These are phyloP conservation scores for Oryza rufipogon DNA, from an alignment of 176 grass and related monocot species.

Conservation along the genomic window DNA sequence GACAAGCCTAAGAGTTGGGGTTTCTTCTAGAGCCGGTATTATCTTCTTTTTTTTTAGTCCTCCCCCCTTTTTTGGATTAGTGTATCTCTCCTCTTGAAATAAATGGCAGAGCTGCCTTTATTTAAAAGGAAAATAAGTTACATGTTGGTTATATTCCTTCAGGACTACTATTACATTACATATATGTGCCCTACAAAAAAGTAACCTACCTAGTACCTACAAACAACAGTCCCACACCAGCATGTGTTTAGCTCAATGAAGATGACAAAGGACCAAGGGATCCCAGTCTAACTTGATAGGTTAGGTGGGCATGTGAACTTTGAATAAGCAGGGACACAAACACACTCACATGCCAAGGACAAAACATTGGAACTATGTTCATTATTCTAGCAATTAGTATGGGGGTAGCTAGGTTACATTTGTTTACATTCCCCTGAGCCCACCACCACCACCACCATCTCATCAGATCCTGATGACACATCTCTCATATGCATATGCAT, in stretches of 20 bases:
- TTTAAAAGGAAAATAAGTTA: no score
- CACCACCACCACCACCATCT: neutral
- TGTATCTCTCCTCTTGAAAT: no score
- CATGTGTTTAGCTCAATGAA: neutral
- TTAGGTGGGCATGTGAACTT: slow-evolving; percentile 43
- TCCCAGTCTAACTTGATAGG: neutral
- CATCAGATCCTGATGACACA: slow-evolving; percentile 1
- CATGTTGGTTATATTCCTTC: no score
- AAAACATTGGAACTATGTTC: slow-evolving; percentile 15
- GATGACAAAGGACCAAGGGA: neutral
- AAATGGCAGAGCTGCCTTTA: no score
- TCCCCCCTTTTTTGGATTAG: no score
- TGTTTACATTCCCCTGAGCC: neutral
- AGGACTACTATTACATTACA: neutral
- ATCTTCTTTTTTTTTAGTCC: no score
- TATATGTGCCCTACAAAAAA: neutral
- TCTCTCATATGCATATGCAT: slow-evolving; percentile 30
- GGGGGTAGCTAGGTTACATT: slow-evolving; percentile 11
- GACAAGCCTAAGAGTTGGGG: no score
- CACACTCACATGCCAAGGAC: slow-evolving; percentile 6
- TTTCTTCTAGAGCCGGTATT: no score
- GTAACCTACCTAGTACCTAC: neutral
- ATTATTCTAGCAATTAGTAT: slow-evolving; percentile 37
- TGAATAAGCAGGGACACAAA: neutral
- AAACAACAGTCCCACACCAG: neutral